Conservation (phyloP, 139 green algal species). For the Parachlorella kessleri region DNA sequence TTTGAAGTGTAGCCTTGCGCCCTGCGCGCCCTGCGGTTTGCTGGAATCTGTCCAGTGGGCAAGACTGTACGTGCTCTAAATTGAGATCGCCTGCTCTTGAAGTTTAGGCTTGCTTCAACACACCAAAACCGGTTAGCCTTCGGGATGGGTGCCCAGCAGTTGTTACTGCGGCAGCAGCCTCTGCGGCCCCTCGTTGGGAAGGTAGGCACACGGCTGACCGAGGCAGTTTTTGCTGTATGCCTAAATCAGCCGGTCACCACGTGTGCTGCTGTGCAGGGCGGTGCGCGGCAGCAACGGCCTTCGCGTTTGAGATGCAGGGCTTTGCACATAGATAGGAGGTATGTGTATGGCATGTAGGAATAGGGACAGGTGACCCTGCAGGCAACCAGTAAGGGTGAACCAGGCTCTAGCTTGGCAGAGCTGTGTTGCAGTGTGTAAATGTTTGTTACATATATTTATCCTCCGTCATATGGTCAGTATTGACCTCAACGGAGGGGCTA, state of each 20-base stretch:
- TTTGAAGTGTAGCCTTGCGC: too few species aligned
- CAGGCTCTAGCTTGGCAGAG: neutral
- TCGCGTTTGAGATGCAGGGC: neutral
- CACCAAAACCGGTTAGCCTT: too few species aligned
- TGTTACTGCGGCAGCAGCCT: neutral
- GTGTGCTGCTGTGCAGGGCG: neutral
- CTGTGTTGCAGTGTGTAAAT: neutral
- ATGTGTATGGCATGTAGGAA: neutral
- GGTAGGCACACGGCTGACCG: neutral
- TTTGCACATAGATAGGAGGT: slow-evolving; percentile 20
- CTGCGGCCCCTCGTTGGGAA: neutral
- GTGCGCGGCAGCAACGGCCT: neutral
- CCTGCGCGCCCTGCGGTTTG: too few species aligned
- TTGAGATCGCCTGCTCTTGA: too few species aligned
- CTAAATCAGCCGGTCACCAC: neutral
- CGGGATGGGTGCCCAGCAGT: too few species aligned
- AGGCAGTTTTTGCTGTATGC: neutral
- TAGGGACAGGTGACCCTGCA: neutral
- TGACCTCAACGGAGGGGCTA: too few species aligned
- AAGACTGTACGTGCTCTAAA: too few species aligned
- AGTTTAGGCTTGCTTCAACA: too few species aligned
- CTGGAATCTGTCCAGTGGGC: too few species aligned
- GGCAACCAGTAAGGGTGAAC: neutral
- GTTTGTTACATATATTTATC: too few species aligned
- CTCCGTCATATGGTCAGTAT: too few species aligned